These are phyloP conservation scores for Rhizopogon salebrosus DNA, from an alignment of 768 basidiomycete species.

Conservation along the genomic window DNA sequence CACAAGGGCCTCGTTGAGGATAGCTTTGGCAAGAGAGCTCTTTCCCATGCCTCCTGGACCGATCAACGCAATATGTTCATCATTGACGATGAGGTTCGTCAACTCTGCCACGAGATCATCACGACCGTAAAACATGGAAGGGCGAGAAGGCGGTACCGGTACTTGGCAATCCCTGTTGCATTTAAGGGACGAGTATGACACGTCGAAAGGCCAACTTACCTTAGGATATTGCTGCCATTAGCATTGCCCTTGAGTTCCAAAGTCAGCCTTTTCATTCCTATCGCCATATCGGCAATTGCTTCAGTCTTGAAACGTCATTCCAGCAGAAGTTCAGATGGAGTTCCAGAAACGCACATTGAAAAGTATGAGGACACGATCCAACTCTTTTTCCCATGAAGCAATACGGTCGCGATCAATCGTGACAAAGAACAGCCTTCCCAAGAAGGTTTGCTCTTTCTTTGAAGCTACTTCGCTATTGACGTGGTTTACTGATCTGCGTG, in stretches of 20 bases:
- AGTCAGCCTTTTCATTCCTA: neutral
- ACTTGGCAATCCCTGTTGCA: neutral
- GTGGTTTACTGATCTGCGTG: neutral
- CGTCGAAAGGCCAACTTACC: no score
- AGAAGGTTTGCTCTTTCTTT: neutral
- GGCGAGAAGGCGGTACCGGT: no score
- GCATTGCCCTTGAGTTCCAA: neutral
- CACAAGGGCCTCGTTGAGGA: neutral
- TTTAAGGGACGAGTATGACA: neutral
- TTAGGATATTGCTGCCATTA: neutral
- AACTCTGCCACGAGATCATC: neutral
- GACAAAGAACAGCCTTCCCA: neutral
- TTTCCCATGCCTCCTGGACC: neutral
- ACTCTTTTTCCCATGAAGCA: neutral
- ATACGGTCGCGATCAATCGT: neutral
- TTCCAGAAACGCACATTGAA: neutral
- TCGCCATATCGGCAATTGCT: neutral
- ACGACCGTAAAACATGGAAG: no score
- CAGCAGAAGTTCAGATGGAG: neutral
- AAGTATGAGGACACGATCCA: neutral
- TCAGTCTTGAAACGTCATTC: neutral
- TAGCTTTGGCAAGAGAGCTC: neutral
- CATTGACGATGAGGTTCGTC: neutral
- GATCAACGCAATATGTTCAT: neutral
- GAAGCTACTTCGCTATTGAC: neutral